phyloP scores from a whole-genome alignment of 305 asterid genomes.

The Solanum hybrid region DNA sequence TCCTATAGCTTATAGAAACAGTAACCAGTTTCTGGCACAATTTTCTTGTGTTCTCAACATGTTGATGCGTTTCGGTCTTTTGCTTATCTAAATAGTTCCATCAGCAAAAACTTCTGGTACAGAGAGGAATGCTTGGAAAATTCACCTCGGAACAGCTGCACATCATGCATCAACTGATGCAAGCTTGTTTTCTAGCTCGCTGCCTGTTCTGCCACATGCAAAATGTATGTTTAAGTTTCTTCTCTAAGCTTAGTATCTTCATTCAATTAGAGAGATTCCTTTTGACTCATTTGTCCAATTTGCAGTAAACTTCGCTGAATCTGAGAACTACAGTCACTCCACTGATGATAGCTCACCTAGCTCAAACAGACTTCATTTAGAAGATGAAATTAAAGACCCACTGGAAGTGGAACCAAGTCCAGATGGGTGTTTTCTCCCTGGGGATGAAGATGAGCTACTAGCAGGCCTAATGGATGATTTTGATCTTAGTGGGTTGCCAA shows the following conservation, averaged over 20 bases:
- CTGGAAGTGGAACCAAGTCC: slow-evolving; percentile 42
- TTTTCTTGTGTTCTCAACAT: not conserved
- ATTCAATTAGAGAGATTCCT: not conserved
- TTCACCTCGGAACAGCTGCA: slow-evolving; percentile 33
- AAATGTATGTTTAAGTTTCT: slow-evolving; percentile 38
- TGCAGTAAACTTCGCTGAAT: slow-evolving; percentile 54
- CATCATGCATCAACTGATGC: slow-evolving; percentile 49
- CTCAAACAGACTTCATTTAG: slow-evolving; percentile 27
- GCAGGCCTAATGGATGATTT: slow-evolving; percentile 85
- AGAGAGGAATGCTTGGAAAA: slow-evolving; percentile 47
- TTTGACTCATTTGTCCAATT: not conserved
- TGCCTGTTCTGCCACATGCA: slow-evolving; percentile 56
- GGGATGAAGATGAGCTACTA: slow-evolving; percentile 79
- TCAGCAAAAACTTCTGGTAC: slow-evolving; percentile 18
- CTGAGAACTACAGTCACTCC: slow-evolving; percentile 26
- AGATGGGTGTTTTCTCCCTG: slow-evolving; percentile 65
- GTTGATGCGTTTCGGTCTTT: not conserved
- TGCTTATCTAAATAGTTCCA: slow-evolving; percentile 8
- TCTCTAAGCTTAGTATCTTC: not conserved
- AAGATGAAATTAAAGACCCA: slow-evolving; percentile 39
- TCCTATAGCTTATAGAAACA: not conserved
- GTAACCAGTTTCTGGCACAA: not conserved
- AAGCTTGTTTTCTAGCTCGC: slow-evolving; percentile 85
- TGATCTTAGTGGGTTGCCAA: slow-evolving; percentile 75
- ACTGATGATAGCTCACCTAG: slow-evolving; percentile 51